A percentile compares a stretch with the other conserved stretches of the same genome.
These are phyloP conservation scores for Hawksworthiomyces lignivorus DNA, from an alignment of 2,329 filamentous ascomycete species.

Conservation along the genomic window DNA sequence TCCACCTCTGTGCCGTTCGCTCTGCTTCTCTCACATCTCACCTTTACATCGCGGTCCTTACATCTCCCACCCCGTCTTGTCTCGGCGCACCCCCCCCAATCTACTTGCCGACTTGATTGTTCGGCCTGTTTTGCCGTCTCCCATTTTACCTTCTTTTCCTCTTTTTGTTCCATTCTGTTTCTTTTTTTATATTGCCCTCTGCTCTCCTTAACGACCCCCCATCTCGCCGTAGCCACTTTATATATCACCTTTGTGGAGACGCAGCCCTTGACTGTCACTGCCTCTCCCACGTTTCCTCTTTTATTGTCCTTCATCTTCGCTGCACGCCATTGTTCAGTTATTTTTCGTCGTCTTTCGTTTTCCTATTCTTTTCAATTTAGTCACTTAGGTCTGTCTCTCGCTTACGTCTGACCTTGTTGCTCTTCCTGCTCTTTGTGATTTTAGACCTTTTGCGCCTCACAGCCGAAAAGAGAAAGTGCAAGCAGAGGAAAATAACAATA, in stretches of 20 bases:
- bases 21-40: neutral
- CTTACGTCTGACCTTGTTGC: constrained; percentile 13
- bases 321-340: neutral
- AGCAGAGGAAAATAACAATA: too few relatives aligned
- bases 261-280: neutral
- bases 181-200: constrained; percentile 6
- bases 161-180: constrained; percentile 7
- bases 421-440: neutral
- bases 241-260: constrained; percentile 7
- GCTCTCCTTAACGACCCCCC: too few relatives aligned
- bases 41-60: neutral
- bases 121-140: neutral
- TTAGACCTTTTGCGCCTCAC: too few relatives aligned
- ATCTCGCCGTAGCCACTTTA: constrained; percentile 2
- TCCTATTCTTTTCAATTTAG: neutral
- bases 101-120: neutral
- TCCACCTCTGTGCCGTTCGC: neutral
- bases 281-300: neutral
- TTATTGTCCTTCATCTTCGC: neutral
- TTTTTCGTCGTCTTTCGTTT: neutral
- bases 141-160: neutral
- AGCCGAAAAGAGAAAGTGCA: too few relatives aligned
- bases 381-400: constrained; percentile 13
- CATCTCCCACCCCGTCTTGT: neutral
- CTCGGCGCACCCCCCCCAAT: neutral